These are phyloP conservation scores for Apiospora rasikravindrae DNA, from an alignment of 2,329 filamentous ascomycete species.

Conservation along the genomic window DNA sequence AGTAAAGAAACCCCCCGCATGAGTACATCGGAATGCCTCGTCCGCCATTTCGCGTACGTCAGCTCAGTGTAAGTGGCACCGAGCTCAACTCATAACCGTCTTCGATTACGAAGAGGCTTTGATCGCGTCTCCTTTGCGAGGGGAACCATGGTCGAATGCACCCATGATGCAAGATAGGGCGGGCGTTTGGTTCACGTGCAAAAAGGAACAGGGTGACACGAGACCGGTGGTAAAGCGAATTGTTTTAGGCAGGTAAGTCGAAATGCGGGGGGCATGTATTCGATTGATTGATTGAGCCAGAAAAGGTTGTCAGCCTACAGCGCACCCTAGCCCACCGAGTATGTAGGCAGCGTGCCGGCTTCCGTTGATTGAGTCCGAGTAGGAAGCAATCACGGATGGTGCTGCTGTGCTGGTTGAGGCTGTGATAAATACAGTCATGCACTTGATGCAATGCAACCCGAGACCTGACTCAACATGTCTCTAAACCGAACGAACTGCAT, in stretches of 20 bases:
- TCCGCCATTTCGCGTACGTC: neutral
- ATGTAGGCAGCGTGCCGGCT: neutral
- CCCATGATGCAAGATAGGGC: neutral
- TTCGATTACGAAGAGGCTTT: neutral
- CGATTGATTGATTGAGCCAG: neutral
- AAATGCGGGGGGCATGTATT: neutral
- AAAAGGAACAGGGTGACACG: neutral
- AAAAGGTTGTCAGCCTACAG: neutral
- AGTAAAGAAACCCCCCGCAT: neutral
- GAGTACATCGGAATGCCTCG: neutral
- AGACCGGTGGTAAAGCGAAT: neutral
- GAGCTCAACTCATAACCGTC: neutral
- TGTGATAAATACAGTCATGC: constrained; percentile 1
- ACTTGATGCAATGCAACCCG: neutral
- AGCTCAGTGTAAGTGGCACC: neutral
- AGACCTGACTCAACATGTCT: neutral
- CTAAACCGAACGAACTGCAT: neutral
- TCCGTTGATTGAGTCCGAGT: neutral
- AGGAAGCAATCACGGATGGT: neutral
- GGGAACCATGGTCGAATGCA: too few species aligned
- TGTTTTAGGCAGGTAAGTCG: neutral
- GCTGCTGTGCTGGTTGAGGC: neutral
- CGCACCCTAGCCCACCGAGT: neutral
- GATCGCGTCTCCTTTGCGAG: neutral
- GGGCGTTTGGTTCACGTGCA: neutral